phyloP scores from a whole-genome alignment of 306 rosid genomes.

The Hylodesmum podocarpum region DNA sequence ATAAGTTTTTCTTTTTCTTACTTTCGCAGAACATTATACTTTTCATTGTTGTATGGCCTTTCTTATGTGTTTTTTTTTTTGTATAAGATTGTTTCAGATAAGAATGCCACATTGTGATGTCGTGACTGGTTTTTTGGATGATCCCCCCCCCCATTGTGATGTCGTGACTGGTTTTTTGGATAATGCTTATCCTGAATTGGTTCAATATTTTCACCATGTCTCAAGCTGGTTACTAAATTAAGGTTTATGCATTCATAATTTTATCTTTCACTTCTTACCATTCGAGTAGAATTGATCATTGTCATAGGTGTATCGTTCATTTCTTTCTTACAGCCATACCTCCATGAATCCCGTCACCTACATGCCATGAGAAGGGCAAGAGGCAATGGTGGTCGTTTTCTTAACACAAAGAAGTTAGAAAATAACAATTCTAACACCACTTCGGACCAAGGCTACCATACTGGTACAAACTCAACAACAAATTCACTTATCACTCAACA shows the following conservation, averaged over 20 bases:
- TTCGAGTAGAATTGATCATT: constrained; percentile 9
- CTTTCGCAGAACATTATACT: background rate
- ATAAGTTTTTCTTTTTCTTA: background rate
- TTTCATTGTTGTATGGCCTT: background rate
- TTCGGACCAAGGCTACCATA: constrained; percentile 29
- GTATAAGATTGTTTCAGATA: too few relatives aligned
- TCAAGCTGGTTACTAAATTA: background rate
- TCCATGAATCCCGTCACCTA: constrained; percentile 82
- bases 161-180: too few relatives aligned
- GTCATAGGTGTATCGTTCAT: constrained; percentile 10
- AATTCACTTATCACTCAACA: constrained; percentile 19
- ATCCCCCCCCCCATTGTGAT: too few relatives aligned
- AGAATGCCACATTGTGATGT: too few relatives aligned
- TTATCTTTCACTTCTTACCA: background rate
- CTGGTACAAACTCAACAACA: constrained; percentile 33
- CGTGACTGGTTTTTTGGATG: too few relatives aligned
- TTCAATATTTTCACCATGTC: constrained; percentile 4
- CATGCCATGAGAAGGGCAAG: constrained; percentile 93
- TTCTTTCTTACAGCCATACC: constrained; percentile 67
- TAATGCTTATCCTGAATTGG: background rate
- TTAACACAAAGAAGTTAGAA: constrained; percentile 66
- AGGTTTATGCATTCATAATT: background rate
- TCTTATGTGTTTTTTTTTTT: too few relatives aligned
- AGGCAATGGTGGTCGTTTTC: constrained; percentile 88
- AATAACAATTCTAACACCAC: constrained; percentile 25